Base-by-base conservation (phyloP, 2,329 filamentous ascomycete species). In the Microdochium trichocladiopsis region DNA sequence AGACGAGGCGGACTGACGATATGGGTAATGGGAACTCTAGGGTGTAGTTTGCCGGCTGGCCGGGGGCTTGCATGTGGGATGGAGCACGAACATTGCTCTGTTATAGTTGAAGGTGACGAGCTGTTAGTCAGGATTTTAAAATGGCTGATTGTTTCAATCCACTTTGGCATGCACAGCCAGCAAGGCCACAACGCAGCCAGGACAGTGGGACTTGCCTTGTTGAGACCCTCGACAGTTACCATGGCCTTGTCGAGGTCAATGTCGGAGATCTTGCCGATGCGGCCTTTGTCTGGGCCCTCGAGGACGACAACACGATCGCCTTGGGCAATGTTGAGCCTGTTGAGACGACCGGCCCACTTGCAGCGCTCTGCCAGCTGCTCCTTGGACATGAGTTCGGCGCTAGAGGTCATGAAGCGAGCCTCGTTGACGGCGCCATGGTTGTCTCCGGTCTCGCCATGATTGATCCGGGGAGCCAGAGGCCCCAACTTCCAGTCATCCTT, bases 251-350 rank as follows among this genome's bases (percentile, higher is more conserved):
- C 68, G 4, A 63, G 56, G 57, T 82, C 71, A 47, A 95, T 73
- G 1, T 73, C 67, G 54, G 66, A 68, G 47, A 97, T 81, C n/a
- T 73, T 72, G 50, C 89, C 88, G 69, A 99, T 94, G 72, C 86
- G 89, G 62, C 91, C 91, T 72, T 85, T 87, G 63, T 94, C 88
- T 33, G 78, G 79, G 9, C 93, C 92, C 55, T 86, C 82, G 51
- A 90, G 72, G 53, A 97, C 72, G 51, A 93, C 88, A 28, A 96
- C 91, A 54, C 94, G 81, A 69, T 97, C 94, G 6, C 85, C 84
- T 3, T 71, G 64, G 23, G 77, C 79, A 53, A 92, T 72, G 58
- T 83, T 86, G 55, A 88, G 74, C 66, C 78, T 77, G 58, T 73
- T 73, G 28, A 69, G 58, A 33, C 75, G 76, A 47, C 80, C 78